A percentile compares a stretch with the other conserved stretches of the same genome.
Evolutionary conservation across 371 early-diverging fungal species (phyloP).

Genomic region (Mucor lusitanicus): DNA sequence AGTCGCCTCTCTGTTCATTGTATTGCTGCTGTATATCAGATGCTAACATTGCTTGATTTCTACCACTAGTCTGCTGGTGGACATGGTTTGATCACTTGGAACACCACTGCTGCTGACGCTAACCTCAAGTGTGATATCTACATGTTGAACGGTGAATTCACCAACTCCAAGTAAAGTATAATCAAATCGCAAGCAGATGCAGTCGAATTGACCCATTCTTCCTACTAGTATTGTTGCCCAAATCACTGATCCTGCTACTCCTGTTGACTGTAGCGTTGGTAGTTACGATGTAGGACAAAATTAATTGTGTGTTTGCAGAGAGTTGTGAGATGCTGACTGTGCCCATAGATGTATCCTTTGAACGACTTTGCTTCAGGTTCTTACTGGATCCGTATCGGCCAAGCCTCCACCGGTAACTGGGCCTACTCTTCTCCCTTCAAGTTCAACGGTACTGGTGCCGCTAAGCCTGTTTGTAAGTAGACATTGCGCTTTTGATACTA

Average conservation of each 20-base stretch:
- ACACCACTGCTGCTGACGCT: conserved; percentile 28
- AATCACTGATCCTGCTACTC: conserved; percentile 25
- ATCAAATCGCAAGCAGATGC: neutral
- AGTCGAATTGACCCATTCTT: neutral
- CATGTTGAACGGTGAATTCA: conserved; percentile 42
- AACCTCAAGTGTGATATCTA: conserved; percentile 43
- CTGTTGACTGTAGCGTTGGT: conserved; percentile 26
- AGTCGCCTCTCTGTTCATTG: neutral
- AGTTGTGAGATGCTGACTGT: neutral
- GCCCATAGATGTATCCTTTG: conserved; percentile 42
- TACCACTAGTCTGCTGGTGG: conserved; percentile 44
- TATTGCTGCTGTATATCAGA: neutral
- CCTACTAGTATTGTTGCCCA: conserved; percentile 31
- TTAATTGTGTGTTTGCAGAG: neutral
- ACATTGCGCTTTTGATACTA: neutral
- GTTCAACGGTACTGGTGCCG: conserved; percentile 43
- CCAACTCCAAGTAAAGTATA: conserved; percentile 41
- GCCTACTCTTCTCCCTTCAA: conserved; percentile 46
- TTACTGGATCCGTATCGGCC: conserved; percentile 54
- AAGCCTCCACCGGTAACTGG: conserved; percentile 34
- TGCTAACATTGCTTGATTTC: neutral
- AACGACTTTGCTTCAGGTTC: conserved; percentile 47
- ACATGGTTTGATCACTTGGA: conserved; percentile 50
- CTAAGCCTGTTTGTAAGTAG: conserved; percentile 40
- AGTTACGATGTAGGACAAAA: conserved; percentile 27